These are phyloP conservation scores for Coniferiporia sulphurascens DNA, from an alignment of 1,284 basidiomycete species.

Conservation along the genomic window DNA sequence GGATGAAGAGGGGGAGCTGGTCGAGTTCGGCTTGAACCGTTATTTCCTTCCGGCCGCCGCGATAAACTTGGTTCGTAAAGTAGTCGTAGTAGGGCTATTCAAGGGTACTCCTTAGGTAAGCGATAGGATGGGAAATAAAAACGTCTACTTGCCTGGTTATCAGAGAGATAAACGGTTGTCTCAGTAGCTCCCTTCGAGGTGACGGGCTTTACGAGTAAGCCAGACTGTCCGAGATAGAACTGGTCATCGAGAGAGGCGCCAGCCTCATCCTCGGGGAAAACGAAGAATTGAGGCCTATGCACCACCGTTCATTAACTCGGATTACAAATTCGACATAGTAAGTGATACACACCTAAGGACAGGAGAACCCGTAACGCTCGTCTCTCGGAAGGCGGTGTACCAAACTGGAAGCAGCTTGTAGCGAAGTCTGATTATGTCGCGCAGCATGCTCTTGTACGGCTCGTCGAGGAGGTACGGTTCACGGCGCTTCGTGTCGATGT, in stretches of 20 bases:
- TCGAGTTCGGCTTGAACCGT: conserved; percentile 75
- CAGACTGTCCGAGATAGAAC: conserved; percentile 87
- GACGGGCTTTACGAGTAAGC: conserved; percentile 90
- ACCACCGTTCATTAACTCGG: neutral
- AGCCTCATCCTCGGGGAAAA: conserved; percentile 82
- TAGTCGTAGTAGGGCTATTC: conserved; percentile 93
- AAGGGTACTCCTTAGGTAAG: neutral
- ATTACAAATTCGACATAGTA: neutral
- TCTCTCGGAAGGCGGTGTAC: conserved; percentile 95
- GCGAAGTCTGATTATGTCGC: conserved; percentile 77
- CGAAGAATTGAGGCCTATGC: conserved; percentile 88
- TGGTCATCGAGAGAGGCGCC: conserved; percentile 94
- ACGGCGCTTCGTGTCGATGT: conserved; percentile 95
- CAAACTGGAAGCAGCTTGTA: conserved; percentile 90
- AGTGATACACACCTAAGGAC: conserved; percentile 57
- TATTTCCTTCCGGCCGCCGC: conserved; percentile 59
- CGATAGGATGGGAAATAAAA: neutral
- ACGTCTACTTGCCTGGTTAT: conserved; percentile 65
- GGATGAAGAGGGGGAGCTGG: conserved; percentile 81
- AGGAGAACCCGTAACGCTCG: conserved; percentile 74
- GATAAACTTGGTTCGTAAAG: conserved; percentile 67
- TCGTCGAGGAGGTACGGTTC: conserved; percentile 94
- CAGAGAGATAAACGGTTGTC: conserved; percentile 80
- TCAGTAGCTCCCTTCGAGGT: conserved; percentile 70
- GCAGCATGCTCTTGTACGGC: conserved; percentile 79